These are phyloP conservation scores for Loxodes magnus DNA, from an alignment of 73 alveolate species.

Conservation along the genomic window DNA sequence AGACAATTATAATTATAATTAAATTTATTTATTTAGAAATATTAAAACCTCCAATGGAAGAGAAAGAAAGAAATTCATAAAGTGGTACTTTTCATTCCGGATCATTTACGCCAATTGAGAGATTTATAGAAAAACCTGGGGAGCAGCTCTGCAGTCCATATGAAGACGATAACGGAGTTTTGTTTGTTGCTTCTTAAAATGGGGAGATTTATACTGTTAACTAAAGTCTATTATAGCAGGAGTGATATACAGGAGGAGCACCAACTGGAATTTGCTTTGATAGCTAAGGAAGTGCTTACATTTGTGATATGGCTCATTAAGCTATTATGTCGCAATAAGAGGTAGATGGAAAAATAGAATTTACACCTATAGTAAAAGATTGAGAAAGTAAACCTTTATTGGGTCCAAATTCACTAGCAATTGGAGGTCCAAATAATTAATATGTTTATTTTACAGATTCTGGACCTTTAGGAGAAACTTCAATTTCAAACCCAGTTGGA, in stretches of 20 bases:
- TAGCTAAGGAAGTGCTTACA: conserved; percentile 61
- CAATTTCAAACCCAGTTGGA: conserved; percentile 62
- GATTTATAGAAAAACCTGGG: no score
- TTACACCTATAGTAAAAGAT: conserved; percentile 56
- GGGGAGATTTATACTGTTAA: no score
- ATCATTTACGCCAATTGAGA: no score
- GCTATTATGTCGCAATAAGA: conserved; percentile 51
- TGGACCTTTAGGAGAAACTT: conserved; percentile 84
- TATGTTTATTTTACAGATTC: conserved; percentile 68
- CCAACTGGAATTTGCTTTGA: conserved; percentile 60
- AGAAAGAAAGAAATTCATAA: no score
- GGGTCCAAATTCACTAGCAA: conserved; percentile 92
- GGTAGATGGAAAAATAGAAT: conserved; percentile 13
- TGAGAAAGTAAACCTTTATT: conserved; percentile 90
- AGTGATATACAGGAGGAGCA: conserved; percentile 20
- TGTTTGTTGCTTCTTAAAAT: no score
- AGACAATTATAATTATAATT: no score
- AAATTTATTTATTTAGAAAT: no score
- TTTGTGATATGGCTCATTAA: conserved; percentile 71
- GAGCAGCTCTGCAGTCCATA: no score
- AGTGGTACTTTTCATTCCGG: no score
- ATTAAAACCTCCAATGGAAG: no score
- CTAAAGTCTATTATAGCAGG: no score
- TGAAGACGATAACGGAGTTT: no score
- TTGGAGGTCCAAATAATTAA: conserved; percentile 28